phyloP scores from a whole-genome alignment of 306 rosid genomes.

The Benincasa hispida region DNA sequence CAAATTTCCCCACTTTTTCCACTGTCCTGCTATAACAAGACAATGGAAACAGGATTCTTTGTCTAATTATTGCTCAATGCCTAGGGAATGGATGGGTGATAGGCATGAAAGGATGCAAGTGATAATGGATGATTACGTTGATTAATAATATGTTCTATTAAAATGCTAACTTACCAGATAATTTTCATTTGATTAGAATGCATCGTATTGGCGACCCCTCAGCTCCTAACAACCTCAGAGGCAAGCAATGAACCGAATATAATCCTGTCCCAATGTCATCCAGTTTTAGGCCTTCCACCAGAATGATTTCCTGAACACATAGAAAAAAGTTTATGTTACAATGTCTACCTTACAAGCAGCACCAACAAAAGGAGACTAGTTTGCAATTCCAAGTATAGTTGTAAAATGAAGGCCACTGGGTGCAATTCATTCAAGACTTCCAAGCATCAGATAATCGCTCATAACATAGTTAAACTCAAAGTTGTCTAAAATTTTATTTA shows the following conservation, averaged over 20 bases:
- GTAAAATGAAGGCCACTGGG: not conserved
- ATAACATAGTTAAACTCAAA: not conserved
- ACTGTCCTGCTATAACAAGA: not conserved
- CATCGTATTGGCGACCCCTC: slow-evolving; percentile 94
- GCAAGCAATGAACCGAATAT: slow-evolving; percentile 68
- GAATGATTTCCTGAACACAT: slow-evolving; percentile 63
- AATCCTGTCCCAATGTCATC: slow-evolving; percentile 57
- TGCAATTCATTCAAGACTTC: too few relatives aligned
- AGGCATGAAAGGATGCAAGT: not conserved
- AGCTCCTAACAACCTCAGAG: slow-evolving; percentile 77
- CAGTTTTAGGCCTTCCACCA: slow-evolving; percentile 77
- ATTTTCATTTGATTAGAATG: slow-evolving; percentile 51
- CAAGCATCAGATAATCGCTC: not conserved
- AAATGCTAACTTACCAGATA: slow-evolving; percentile 2
- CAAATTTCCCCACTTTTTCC: not conserved
- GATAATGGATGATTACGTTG: not conserved
- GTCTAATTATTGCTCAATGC: not conserved
- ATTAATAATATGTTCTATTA: not conserved
- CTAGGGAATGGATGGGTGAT: not conserved
- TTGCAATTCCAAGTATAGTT: not conserved
- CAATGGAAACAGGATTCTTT: not conserved
- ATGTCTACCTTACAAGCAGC: not conserved
- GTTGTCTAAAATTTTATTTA: not conserved
- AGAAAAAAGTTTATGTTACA: not conserved
- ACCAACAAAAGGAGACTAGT: not conserved